Percentiles rank a stretch among this genome's conserved stretches.
These are phyloP conservation scores for Auriculariales sp. DNA, from an alignment of 768 basidiomycete species.

Conservation along the genomic window DNA sequence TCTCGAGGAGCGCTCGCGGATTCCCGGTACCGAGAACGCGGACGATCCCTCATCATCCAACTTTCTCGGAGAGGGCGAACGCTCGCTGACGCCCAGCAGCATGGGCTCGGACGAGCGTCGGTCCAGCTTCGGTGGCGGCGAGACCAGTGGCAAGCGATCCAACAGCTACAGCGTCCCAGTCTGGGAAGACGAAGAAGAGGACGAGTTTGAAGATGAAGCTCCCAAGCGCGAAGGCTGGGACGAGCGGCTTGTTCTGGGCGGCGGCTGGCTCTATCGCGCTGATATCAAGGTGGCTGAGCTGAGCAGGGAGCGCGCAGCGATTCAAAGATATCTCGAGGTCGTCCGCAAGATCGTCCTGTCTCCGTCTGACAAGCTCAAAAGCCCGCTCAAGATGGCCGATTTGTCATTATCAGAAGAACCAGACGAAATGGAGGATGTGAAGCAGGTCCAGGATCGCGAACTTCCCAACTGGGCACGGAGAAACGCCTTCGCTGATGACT, in stretches of 20 bases:
- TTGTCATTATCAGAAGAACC: conserved; percentile 41
- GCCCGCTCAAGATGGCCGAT: conserved; percentile 37
- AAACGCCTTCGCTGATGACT: conserved; percentile 35
- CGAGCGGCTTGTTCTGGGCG: conserved; percentile 61
- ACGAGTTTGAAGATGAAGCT: conserved; percentile 28
- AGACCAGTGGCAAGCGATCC: neutral
- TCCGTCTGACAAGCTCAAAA: conserved; percentile 33
- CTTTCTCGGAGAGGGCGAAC: conserved; percentile 6
- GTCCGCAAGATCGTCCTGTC: conserved; percentile 66
- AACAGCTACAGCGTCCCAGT: conserved; percentile 35
- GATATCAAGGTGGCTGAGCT: conserved; percentile 43
- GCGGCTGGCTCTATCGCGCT: conserved; percentile 70
- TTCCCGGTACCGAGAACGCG: conserved; percentile 64
- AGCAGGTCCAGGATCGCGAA: conserved; percentile 51
- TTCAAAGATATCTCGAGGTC: conserved; percentile 52
- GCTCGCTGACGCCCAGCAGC: conserved; percentile 6
- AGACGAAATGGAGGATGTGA: conserved; percentile 33
- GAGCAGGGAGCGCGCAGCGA: conserved; percentile 38
- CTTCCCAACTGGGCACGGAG: conserved; percentile 69
- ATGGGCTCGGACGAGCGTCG: conserved; percentile 33
- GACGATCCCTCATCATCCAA: conserved; percentile 37
- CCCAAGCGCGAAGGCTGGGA: conserved; percentile 68
- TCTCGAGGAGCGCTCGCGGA: conserved; percentile 63
- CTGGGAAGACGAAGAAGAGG: conserved; percentile 46
- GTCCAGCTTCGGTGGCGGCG: conserved; percentile 33